phyloP scores from a whole-genome alignment of 177 flowering plant genomes.

The Vitis hybrid region DNA sequence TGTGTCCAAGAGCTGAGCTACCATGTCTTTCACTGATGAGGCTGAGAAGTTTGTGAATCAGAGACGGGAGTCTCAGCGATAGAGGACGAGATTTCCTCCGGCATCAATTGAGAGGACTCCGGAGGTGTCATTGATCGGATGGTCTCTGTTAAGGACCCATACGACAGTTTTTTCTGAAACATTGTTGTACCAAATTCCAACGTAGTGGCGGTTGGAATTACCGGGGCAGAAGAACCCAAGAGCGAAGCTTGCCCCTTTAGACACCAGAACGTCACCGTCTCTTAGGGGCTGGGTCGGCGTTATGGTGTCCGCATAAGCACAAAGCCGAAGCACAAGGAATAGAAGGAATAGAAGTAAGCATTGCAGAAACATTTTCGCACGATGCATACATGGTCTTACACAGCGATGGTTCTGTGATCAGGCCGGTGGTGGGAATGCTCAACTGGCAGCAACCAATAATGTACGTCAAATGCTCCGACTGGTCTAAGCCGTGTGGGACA shows the following conservation, averaged over 20 bases:
- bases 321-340: conserved; percentile 1
- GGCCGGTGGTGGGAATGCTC: too few relatives aligned
- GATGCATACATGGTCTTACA: too few relatives aligned
- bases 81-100: neutral
- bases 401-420: too few relatives aligned
- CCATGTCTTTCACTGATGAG: neutral
- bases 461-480: too few relatives aligned
- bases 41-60: conserved; percentile 2
- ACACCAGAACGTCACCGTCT: conserved; percentile 28
- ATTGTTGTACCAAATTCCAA: conserved; percentile 18
- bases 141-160: neutral
- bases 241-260: conserved; percentile 10
- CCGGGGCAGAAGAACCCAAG: conserved; percentile 45
- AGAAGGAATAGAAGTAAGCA: neutral
- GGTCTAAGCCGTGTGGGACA: too few relatives aligned
- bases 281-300: conserved; percentile 8
- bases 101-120: neutral
- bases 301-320: conserved; percentile 17
- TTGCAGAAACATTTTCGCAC: neutral
- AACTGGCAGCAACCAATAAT: too few relatives aligned
- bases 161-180: neutral
- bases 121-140: conserved; percentile 1
- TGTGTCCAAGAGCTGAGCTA: conserved; percentile 16
- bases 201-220: conserved; percentile 23
- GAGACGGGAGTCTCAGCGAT: neutral